Conservation (phyloP, 352 stramenopile genomes). For the Pythium pyrilobum region DNA sequence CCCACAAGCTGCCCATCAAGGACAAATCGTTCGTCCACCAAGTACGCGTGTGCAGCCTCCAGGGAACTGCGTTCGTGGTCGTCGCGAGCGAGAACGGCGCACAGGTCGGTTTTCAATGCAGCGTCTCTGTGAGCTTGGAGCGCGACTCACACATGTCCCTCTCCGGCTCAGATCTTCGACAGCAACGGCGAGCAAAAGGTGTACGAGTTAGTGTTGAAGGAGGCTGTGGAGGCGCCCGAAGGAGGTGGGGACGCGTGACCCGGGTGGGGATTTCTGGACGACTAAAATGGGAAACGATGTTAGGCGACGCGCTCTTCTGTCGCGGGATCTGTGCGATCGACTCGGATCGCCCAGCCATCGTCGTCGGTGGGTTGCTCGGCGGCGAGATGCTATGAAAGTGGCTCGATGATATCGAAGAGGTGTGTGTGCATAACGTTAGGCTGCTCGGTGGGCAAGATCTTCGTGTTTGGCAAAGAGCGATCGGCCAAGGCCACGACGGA, state of each 20-base stretch:
- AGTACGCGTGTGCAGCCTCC: constrained; percentile 53
- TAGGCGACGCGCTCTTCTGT: constrained; percentile 49
- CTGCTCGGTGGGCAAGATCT: constrained; percentile 50
- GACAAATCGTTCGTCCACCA: constrained; percentile 45
- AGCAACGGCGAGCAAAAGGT: constrained; percentile 44
- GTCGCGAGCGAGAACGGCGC: constrained; percentile 57
- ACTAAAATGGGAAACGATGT: no score
- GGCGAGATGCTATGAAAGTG: no score
- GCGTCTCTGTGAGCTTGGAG: background rate
- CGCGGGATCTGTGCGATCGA: constrained; percentile 55
- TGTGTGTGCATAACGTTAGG: no score
- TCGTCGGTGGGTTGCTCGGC: constrained; percentile 49
- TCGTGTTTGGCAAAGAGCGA: constrained; percentile 51
- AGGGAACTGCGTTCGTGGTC: constrained; percentile 43
- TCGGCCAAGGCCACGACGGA: constrained; percentile 36
- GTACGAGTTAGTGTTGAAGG: constrained; percentile 54
- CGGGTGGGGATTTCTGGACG: no score
- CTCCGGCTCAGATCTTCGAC: constrained; percentile 47
- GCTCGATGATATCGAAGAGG: no score
- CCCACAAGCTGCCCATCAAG: constrained; percentile 22
- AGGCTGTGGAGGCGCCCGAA: constrained; percentile 31
- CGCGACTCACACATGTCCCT: no score
- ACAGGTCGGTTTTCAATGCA: constrained; percentile 41
- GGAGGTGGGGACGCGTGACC: constrained; percentile 36
- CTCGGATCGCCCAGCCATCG: constrained; percentile 35